Percentiles rank a stretch among this genome's conserved stretches.
Evolutionary conservation across 2,329 filamentous ascomycete genomes (phyloP).

Genomic region (Colletotrichum sp.): DNA sequence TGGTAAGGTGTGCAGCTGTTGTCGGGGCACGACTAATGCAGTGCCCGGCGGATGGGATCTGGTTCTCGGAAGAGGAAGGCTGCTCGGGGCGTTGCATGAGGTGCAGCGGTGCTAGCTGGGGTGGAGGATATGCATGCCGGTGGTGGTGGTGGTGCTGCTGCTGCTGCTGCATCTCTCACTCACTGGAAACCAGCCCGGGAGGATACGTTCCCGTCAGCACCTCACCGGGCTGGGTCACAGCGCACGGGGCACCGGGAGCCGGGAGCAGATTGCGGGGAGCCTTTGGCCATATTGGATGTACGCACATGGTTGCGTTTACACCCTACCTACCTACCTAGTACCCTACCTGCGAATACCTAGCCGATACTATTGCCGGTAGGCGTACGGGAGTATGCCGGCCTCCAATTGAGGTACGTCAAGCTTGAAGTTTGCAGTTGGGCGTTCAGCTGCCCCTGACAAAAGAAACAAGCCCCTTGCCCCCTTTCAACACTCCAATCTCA

Average conservation of each 20-base stretch:
- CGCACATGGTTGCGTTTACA: not conserved
- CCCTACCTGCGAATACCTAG: not conserved
- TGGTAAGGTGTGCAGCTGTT: not conserved
- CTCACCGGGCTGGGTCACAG: not conserved
- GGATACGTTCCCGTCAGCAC: not conserved
- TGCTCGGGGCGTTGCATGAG: not conserved
- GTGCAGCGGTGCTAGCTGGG: not conserved
- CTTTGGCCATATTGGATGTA: not conserved
- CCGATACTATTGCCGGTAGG: not conserved
- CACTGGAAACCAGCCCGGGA: not conserved
- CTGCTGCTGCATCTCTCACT: not conserved
- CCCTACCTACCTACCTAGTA: not conserved
- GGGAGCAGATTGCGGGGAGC: slow-evolving; percentile 1
- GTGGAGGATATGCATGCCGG: not conserved
- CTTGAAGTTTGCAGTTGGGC: not conserved
- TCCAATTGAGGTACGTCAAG: not conserved
- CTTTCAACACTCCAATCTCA: not conserved
- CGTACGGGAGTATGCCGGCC: not conserved
- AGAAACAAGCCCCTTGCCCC: not conserved
- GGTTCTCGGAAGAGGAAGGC: not conserved
- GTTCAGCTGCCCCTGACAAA: not conserved
- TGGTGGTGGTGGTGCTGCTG: not conserved
- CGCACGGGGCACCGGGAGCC: slow-evolving; percentile 3
- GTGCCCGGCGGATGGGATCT: not conserved
- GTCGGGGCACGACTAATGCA: not conserved